Conservation (phyloP, 176 grass and related monocot genomes). For the Phoenix dactylifera region DNA sequence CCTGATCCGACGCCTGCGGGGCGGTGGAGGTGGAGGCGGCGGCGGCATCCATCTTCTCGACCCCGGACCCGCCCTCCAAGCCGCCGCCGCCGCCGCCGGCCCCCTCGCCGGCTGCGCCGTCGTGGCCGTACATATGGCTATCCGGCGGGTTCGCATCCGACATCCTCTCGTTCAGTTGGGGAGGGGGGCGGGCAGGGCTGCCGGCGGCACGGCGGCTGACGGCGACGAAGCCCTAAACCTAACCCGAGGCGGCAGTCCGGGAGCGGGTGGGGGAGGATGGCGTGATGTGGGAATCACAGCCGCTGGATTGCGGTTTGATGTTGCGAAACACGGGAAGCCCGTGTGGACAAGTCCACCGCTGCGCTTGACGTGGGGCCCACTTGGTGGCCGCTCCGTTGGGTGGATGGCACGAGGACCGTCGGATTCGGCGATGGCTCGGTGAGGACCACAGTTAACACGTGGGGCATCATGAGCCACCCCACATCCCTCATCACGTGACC, state of each 20-base stretch:
- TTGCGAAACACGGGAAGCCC: conserved; percentile 2
- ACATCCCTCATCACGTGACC: no score
- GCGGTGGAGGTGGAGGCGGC: conserved; percentile 2
- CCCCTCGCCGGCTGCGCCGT: conserved; percentile 19
- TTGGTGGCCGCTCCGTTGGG: no score
- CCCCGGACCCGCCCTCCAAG: neutral
- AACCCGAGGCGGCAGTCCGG: conserved; percentile 29
- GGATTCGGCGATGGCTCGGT: no score
- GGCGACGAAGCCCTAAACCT: conserved; percentile 33
- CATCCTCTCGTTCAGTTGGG: conserved; percentile 30
- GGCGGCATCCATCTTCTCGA: conserved; percentile 21
- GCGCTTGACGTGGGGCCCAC: no score
- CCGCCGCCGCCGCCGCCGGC: no score
- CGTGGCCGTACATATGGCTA: no score
- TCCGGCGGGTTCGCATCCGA: conserved; percentile 22
- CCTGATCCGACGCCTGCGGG: conserved; percentile 19
- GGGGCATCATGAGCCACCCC: no score
- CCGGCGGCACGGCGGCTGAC: no score
- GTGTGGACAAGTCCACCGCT: neutral
- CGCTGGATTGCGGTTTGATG: conserved; percentile 2
- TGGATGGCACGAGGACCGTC: no score
- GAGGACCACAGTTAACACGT: no score
- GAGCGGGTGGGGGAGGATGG: neutral
- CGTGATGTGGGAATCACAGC: conserved; percentile 9
- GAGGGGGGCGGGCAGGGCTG: neutral